Evolutionary conservation across 352 stramenopile species (phyloP), one percentile per base, ranked within the genome.

Genomic region (Thalassiosira delicatula): DNA sequence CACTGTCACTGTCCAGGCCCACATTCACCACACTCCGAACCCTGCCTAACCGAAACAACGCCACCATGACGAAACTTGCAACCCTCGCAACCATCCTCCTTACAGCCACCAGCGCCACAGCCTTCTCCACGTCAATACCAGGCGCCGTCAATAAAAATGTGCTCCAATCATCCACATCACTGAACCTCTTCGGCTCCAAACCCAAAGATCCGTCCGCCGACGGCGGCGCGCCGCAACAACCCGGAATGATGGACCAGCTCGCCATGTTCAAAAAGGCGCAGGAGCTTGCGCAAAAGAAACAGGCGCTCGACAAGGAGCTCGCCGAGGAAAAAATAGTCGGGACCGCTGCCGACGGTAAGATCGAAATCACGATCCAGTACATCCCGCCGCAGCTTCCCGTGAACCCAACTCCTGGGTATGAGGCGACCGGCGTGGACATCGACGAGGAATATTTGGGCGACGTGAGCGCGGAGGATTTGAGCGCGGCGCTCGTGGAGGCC

Each of bases 221-320:
- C 12, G 29, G 29, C 17, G 60, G 37, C 25, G 23, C 19, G 3
- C 32, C 21, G 3, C 8, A 56, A 60, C 68, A 76, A 68, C 79
- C 79, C 0, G 87, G 87, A 27, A 92, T 93, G 86, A 92, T 93
- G 87, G 90, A 94, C 79, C 90, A 94, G 84, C 59, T 94, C 29
- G 87, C 85, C 40, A 93, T 94, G 88, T 91, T 94, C 68, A 92
- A 94, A 78, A 94, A 93, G 75, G 88, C 88, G 17, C 88, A 93
- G 84, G 87, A 94, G 80, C 86, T 94, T 14, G 85, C 88, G 35
- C 19, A 77, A 49, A 94, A 94, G 76, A 93, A 93, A 54, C 63
- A 85, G 19, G 76, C 81, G 14, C 44, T 94, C n/a, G 90, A 94
- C 40, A 81, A 90, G 53, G 88, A 94, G 62, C 76, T 94, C 2